Evolutionary conservation across 805 yeast genomes (phyloP).

Genomic region (Wickerhamomyces sydowiorum): DNA sequence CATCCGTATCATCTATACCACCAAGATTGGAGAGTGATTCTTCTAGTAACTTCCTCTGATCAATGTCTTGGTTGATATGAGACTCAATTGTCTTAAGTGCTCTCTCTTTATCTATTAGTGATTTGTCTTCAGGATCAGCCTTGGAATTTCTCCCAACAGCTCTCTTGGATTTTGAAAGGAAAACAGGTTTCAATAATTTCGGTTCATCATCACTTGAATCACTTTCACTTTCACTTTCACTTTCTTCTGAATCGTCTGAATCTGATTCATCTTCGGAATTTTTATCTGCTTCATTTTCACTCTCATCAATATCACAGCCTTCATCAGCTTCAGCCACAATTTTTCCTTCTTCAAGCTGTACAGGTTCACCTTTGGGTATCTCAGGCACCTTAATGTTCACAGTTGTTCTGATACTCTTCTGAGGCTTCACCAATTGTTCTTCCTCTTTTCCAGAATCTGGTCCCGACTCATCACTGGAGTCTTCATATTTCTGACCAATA

Average conservation of each 20-base stretch:
- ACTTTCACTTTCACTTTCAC: conserved; percentile 5
- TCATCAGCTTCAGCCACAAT: conserved; percentile 29
- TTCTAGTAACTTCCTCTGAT: conserved; percentile 12
- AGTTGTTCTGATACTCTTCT: conserved; percentile 18
- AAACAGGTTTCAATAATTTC: conserved; percentile 19
- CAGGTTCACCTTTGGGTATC: conserved; percentile 19
- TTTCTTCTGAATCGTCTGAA: background rate
- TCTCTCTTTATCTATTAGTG: conserved; percentile 21
- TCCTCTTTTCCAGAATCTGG: background rate
- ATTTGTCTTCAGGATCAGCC: conserved; percentile 12
- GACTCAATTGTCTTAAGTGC: conserved; percentile 19
- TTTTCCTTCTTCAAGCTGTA: conserved; percentile 29
- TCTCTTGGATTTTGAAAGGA: conserved; percentile 15
- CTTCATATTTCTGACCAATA: background rate
- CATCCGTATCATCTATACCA: conserved; percentile 55
- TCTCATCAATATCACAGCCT: conserved; percentile 25
- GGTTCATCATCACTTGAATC: conserved; percentile 8
- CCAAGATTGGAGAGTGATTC: conserved; percentile 20
- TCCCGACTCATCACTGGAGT: background rate
- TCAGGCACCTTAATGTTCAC: conserved; percentile 24
- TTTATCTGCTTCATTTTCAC: conserved; percentile 3
- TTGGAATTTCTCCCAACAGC: conserved; percentile 3
- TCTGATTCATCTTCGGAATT: conserved; percentile 1
- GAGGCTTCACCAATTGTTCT: conserved; percentile 16
- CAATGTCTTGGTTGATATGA: conserved; percentile 20